These are phyloP conservation scores for Trichopus zeylanicus DNA, from an alignment of 116 monocot genomes.

Conservation along the genomic window DNA sequence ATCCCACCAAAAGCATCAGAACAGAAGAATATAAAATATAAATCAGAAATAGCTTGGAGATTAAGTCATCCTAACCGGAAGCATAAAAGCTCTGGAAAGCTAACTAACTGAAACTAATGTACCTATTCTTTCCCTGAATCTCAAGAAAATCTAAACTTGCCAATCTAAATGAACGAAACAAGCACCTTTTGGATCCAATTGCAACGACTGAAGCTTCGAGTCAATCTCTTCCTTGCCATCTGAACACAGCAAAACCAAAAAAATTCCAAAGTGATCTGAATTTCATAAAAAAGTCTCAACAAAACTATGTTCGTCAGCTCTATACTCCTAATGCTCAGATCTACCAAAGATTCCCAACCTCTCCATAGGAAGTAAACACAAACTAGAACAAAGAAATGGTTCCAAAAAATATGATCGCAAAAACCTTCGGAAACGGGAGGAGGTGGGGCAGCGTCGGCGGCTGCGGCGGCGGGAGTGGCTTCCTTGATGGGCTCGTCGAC, in stretches of 20 bases:
- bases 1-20: neutral
- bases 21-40: neutral
- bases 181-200: slow-evolving; percentile 30
- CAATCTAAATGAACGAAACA: neutral
- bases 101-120: neutral
- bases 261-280: no score
- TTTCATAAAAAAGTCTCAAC: no score
- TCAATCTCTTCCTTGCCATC: slow-evolving; percentile 12
- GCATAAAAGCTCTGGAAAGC: neutral
- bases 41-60: neutral
- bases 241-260: slow-evolving; percentile 9
- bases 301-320: no score
- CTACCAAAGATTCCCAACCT: no score
- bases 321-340: no score
- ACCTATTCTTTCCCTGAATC: no score
- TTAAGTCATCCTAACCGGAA: neutral
- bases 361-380: no score
- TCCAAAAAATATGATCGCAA: no score
- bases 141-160: neutral
- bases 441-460: no score
- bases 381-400: neutral
- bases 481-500: slow-evolving; percentile 4
- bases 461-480: neutral
- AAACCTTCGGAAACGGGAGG: no score
- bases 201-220: slow-evolving; percentile 20